Evolutionary conservation across 768 basidiomycete species (phyloP).

Genomic region (Tylopilus rubrobrunneus): DNA sequence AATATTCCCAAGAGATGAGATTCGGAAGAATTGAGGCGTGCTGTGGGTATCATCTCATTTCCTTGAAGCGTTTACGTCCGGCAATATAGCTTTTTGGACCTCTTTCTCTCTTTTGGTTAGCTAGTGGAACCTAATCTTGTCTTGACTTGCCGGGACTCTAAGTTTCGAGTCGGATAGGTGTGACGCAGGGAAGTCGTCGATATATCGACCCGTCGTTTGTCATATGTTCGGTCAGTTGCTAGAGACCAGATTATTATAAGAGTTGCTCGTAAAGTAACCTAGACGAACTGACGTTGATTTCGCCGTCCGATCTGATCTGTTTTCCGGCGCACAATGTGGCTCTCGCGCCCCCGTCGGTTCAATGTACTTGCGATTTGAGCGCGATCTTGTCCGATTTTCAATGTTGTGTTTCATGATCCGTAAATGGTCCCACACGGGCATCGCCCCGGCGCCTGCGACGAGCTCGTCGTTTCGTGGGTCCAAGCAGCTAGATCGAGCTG

Average conservation of each 20-base stretch:
- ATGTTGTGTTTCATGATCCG: constrained; percentile 5
- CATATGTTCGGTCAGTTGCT: neutral
- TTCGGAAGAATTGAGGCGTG: neutral
- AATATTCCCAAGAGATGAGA: neutral
- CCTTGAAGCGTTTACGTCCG: constrained; percentile 18
- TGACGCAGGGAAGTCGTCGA: neutral
- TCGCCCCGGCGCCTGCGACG: neutral
- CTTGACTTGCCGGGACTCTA: constrained; percentile 10
- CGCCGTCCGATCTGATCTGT: constrained; percentile 1
- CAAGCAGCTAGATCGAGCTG: constrained; percentile 8
- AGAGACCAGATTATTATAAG: neutral
- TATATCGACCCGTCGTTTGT: neutral
- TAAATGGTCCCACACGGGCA: constrained; percentile 1
- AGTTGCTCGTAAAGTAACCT: neutral
- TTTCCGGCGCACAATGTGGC: neutral
- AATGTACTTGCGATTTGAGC: neutral
- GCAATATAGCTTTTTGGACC: constrained; percentile 16
- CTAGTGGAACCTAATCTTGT: constrained; percentile 8
- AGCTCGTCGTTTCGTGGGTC: constrained; percentile 14
- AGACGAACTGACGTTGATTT: constrained; percentile 4
- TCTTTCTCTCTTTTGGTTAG: neutral
- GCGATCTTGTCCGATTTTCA: neutral
- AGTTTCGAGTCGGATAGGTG: neutral
- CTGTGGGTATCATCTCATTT: neutral
- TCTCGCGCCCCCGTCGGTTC: neutral